phyloP scores from a whole-genome alignment of 73 alveolate species.

The Durusdinium trenchii region DNA sequence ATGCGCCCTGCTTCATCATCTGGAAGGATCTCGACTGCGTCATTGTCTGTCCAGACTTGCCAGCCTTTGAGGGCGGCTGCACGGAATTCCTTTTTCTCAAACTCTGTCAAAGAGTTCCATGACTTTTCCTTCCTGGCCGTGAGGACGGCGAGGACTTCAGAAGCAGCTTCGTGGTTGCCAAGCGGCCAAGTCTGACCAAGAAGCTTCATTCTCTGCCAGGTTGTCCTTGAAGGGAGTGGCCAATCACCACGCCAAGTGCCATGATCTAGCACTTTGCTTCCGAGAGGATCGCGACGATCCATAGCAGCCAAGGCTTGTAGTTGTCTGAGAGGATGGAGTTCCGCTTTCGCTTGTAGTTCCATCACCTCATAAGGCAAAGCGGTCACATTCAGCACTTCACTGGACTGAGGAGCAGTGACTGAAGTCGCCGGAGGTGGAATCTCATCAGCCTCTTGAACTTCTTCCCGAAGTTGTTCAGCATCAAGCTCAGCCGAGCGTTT shows the following conservation, averaged over 20 bases:
- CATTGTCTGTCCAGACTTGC: slow-evolving; percentile 17
- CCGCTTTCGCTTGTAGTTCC: neutral
- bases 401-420: neutral
- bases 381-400: too few relatives aligned
- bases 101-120: neutral
- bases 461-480: too few relatives aligned
- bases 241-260: slow-evolving; percentile 29
- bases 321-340: slow-evolving; percentile 5
- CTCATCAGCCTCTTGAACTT: too few relatives aligned
- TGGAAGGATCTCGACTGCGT: neutral
- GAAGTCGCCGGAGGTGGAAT: too few relatives aligned
- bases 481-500: too few relatives aligned
- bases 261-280: neutral
- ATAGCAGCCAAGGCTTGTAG: neutral
- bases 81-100: neutral
- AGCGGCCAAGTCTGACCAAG: neutral
- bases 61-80: neutral
- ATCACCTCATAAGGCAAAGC: neutral
- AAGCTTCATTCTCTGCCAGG: neutral
- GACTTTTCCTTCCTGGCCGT: neutral
- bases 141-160: neutral
- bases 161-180: neutral
- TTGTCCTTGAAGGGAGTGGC: neutral
- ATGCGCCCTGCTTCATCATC: neutral
- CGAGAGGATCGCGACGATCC: neutral